Evolutionary conservation across 208 protist species (phyloP).

Genomic region (Vickermania spadyakhi): DNA sequence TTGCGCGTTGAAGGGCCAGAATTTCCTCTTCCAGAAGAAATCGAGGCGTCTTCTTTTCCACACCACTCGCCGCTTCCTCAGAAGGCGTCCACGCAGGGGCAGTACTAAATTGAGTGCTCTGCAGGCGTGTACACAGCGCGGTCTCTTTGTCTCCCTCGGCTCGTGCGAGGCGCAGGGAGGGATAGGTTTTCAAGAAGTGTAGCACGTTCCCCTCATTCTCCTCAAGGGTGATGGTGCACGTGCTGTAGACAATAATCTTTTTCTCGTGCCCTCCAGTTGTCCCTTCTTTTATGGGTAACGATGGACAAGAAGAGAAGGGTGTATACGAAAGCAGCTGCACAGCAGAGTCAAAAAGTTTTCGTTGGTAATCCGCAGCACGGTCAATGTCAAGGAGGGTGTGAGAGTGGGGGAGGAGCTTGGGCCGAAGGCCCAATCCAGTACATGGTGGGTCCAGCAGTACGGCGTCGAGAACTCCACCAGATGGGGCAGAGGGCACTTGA

Average conservation of each 20-base stretch:
- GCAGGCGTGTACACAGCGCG: slow-evolving; percentile 10
- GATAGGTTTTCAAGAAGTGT: slow-evolving; percentile 30
- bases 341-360: slow-evolving; percentile 55
- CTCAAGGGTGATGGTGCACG: slow-evolving; percentile 53
- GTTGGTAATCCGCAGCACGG: slow-evolving; percentile 57
- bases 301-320: not conserved
- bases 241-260: slow-evolving; percentile 48
- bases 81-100: not conserved
- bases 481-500: no score
- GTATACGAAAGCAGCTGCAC: slow-evolving; percentile 21
- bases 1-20: slow-evolving; percentile 14
- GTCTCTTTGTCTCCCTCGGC: slow-evolving; percentile 20
- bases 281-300: no score
- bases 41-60: not conserved
- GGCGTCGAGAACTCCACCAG: no score
- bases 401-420: slow-evolving; percentile 40
- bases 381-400: slow-evolving; percentile 19
- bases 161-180: slow-evolving; percentile 24
- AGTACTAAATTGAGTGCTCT: not conserved
- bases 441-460: slow-evolving; percentile 84
- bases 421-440: slow-evolving; percentile 63
- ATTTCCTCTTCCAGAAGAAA: slow-evolving; percentile 24
- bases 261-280: not conserved
- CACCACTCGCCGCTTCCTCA: no score
- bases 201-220: slow-evolving; percentile 82